Evolutionary conservation across 768 basidiomycete genomes (phyloP).

Genomic region (Amanita rimosa): DNA sequence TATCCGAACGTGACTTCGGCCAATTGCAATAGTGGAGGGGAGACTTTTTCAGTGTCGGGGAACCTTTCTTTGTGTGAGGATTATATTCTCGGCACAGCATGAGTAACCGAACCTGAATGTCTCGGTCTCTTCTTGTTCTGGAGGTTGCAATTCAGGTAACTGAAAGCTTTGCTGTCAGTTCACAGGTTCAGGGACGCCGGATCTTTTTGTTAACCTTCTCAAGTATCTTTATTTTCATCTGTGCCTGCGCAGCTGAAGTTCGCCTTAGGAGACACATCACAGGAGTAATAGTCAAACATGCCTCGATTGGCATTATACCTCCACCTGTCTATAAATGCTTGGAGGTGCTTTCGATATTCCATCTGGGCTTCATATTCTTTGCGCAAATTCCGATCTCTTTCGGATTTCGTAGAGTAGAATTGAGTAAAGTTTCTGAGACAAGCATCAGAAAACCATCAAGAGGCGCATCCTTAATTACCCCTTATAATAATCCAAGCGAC

Average conservation of each 20-base stretch:
- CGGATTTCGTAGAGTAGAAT: constrained; percentile 97
- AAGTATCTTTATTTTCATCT: constrained; percentile 61
- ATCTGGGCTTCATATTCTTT: constrained; percentile 97
- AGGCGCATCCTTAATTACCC: constrained; percentile 37
- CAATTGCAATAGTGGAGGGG: constrained; percentile 89
- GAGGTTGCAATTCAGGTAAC: constrained; percentile 88
- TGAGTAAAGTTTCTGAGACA: constrained; percentile 80
- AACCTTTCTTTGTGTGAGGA: constrained; percentile 36
- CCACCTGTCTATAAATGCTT: constrained; percentile 98
- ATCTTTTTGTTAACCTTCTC: constrained; percentile 46
- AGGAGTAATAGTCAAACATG: constrained; percentile 15
- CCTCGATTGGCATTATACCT: constrained; percentile 93
- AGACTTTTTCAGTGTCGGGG: constrained; percentile 95
- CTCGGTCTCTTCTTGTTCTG: constrained; percentile 87
- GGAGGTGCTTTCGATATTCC: constrained; percentile 89
- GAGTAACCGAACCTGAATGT: constrained; percentile 59
- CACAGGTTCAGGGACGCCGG: background rate
- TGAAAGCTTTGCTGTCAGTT: constrained; percentile 17
- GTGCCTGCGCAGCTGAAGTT: constrained; percentile 71
- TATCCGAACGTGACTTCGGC: constrained; percentile 90
- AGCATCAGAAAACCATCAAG: constrained; percentile 5
- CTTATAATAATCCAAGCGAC: constrained; percentile 93
- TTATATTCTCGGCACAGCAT: background rate
- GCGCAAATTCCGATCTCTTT: constrained; percentile 80
- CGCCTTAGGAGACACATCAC: background rate